These are phyloP conservation scores for Annulohypoxylon bovei DNA, from an alignment of 495 filamentous ascomycete genomes.

Conservation along the genomic window DNA sequence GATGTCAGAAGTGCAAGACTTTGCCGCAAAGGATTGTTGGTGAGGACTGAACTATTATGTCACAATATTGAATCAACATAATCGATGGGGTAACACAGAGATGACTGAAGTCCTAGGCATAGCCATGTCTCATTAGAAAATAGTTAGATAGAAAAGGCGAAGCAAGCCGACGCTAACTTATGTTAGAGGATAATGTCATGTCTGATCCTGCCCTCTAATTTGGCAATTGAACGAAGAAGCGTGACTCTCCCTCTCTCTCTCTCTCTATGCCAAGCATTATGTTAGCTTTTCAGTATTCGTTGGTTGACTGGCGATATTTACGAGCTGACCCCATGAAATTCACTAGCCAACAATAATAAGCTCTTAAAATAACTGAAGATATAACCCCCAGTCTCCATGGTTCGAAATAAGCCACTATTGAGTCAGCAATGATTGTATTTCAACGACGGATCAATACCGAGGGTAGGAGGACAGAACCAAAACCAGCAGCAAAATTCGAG, in stretches of 20 bases:
- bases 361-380: not conserved
- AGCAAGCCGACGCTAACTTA: not conserved
- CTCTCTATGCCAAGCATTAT: constrained; percentile 11
- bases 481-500: not conserved
- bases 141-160: not conserved
- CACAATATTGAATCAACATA: not conserved
- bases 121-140: not conserved
- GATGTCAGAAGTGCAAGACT: constrained; percentile 23
- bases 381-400: not conserved
- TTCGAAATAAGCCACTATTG: constrained; percentile 5
- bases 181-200: not conserved
- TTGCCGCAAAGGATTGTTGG: constrained; percentile 28
- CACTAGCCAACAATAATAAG: constrained; percentile 5
- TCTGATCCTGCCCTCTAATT: not conserved
- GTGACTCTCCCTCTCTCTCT: not conserved
- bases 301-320: constrained; percentile 14
- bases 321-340: constrained; percentile 3
- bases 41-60: constrained; percentile 18
- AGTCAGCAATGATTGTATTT: constrained; percentile 17
- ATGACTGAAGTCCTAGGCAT: not conserved
- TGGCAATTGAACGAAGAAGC: not conserved
- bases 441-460: not conserved
- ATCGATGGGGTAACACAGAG: constrained; percentile 1
- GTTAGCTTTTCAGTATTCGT: constrained; percentile 10
- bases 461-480: not conserved